Evolutionary conservation across 2,329 filamentous ascomycete genomes (phyloP).

Genomic region (Trematosphaeria pertusa): DNA sequence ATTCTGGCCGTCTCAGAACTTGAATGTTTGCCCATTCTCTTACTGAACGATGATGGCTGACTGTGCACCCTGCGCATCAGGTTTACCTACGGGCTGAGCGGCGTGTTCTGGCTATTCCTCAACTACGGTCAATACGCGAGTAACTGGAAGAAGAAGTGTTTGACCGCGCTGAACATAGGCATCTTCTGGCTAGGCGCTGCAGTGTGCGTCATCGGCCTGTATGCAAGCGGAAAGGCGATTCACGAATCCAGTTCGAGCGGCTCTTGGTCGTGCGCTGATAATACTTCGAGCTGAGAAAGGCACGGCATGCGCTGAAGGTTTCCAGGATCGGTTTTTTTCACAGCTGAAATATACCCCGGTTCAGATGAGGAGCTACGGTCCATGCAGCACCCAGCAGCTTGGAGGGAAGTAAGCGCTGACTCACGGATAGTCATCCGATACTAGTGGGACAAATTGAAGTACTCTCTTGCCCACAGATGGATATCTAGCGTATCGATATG

Average conservation of each 20-base stretch:
- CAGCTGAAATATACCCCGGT: too few species aligned
- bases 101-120: constrained; percentile 56
- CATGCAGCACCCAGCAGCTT: too few species aligned
- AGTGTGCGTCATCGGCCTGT: constrained; percentile 30
- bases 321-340: too few species aligned
- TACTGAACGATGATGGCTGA: background rate
- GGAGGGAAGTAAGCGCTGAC: too few species aligned
- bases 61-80: background rate
- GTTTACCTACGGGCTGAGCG: constrained; percentile 62
- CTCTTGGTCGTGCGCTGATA: constrained; percentile 30
- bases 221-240: constrained; percentile 32
- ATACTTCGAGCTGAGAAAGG: constrained; percentile 8
- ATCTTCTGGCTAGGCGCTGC: constrained; percentile 43
- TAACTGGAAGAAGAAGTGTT: constrained; percentile 51
- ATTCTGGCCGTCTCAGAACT: background rate
- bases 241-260: constrained; percentile 23
- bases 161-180: constrained; percentile 53
- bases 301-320: too few species aligned
- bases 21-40: background rate
- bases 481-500: constrained; percentile 2
- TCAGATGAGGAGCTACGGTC: too few species aligned
- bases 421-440: too few species aligned
- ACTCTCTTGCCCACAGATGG: background rate
- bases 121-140: constrained; percentile 52
- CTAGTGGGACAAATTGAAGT: background rate